phyloP scores from a whole-genome alignment of 768 basidiomycete species.

The Leccinum longicurvipes region DNA sequence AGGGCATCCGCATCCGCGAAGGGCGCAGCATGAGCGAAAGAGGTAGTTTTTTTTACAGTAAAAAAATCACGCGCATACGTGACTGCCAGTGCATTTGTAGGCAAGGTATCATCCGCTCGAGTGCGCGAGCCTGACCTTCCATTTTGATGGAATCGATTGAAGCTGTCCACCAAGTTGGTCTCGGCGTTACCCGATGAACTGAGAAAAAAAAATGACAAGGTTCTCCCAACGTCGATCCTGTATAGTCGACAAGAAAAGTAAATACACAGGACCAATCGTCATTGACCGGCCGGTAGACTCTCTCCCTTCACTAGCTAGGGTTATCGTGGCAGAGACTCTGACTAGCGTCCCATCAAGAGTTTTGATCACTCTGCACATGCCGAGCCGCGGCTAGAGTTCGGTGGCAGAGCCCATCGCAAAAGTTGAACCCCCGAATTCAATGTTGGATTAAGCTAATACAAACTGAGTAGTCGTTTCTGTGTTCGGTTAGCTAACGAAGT shows the following conservation, averaged over 20 bases:
- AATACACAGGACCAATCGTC: neutral
- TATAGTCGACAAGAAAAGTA: neutral
- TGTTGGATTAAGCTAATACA: neutral
- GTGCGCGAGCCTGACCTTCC: constrained; percentile 8
- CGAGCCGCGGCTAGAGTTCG: neutral
- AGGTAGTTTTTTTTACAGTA: neutral
- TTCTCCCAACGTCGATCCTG: neutral
- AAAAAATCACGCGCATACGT: constrained; percentile 10
- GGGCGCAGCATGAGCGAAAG: constrained; percentile 1
- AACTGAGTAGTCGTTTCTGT: neutral
- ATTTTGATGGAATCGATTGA: constrained; percentile 12
- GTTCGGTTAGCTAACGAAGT: neutral
- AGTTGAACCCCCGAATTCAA: neutral
- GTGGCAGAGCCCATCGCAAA: neutral
- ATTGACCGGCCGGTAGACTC: neutral
- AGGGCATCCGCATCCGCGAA: neutral
- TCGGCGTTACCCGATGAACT: neutral
- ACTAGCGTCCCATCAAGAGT: neutral
- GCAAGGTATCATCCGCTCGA: neutral
- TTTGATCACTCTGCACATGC: neutral
- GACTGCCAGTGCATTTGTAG: neutral
- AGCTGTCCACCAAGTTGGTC: constrained; percentile 6
- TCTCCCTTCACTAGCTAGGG: neutral
- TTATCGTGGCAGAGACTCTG: neutral
- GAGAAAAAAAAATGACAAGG: neutral